A percentile compares a stretch with the other conserved stretches of the same genome.
Evolutionary conservation across 2,329 filamentous ascomycete genomes (phyloP).

Genomic region (Colletotrichum agaves): DNA sequence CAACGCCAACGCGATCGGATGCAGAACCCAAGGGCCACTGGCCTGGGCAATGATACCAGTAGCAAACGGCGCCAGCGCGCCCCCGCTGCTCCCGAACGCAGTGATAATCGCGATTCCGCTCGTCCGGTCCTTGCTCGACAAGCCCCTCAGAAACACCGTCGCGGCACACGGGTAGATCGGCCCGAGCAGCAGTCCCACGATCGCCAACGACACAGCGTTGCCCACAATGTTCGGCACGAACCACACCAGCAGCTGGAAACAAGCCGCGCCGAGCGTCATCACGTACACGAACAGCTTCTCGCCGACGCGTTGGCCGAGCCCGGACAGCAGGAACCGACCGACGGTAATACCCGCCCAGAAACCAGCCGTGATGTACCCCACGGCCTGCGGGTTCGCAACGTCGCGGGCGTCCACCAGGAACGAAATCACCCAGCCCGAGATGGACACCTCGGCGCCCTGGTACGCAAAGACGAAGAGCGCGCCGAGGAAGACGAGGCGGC

Average conservation of each 20-base stretch:
- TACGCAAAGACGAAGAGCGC: conserved; percentile 88
- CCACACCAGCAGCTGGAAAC: conserved; percentile 84
- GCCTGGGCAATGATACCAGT: conserved; percentile 73
- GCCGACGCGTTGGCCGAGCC: conserved; percentile 73
- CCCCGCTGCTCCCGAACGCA: conserved; percentile 77
- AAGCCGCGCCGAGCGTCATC: conserved; percentile 68
- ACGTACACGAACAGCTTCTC: conserved; percentile 76
- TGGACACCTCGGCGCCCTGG: conserved; percentile 86
- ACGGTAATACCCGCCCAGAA: conserved; percentile 81
- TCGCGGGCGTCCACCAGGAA: conserved; percentile 80
- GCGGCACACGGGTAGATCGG: conserved; percentile 82
- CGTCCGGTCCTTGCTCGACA: conserved; percentile 71
- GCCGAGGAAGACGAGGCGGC: conserved; percentile 75
- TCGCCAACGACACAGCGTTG: conserved; percentile 72
- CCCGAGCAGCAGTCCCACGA: conserved; percentile 82
- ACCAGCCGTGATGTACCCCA: conserved; percentile 83
- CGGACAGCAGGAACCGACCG: conserved; percentile 79
- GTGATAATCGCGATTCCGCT: conserved; percentile 75
- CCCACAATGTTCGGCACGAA: conserved; percentile 79
- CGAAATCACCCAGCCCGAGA: conserved; percentile 88
- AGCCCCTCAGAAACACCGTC: conserved; percentile 69
- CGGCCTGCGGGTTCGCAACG: conserved; percentile 70
- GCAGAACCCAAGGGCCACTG: conserved; percentile 71
- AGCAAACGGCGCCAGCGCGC: conserved; percentile 73
- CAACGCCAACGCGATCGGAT: conserved; percentile 73